Base-by-base conservation (phyloP, 352 stramenopile species). In the Globisporangium nunn region DNA sequence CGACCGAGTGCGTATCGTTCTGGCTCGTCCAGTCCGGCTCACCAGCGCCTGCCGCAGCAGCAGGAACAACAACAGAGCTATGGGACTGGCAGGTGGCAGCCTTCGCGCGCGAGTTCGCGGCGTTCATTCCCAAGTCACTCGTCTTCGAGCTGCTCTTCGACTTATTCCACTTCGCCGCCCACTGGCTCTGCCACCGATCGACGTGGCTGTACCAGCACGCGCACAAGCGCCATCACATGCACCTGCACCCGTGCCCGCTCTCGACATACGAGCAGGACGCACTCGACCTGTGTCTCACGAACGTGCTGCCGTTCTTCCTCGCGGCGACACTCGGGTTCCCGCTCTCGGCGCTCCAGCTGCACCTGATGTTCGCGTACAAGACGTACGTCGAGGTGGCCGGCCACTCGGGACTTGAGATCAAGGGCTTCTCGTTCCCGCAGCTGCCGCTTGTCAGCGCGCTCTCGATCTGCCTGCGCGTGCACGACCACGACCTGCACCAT, bases 331-430 rank as follows among this genome's bases (percentile, higher is more conserved):
- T 91, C 37, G 70, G 66, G 10, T 70, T 75, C 14, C 45, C 66
- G 6, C 71, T 93, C 50, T 81, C 81, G 2, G 35, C 52, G 23
- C 45, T 78, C n/a, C 81, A 94, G 50, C 54, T 92, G 8, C 72
- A 92, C 10, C 52, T 96, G 43, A 57, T 96, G 17, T 83, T 93
- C 62, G 79, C 83, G 17, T 96, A 96, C 78, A 95, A 94, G 67
- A 84, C 84, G 50, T 96, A 94, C 69, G 83, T 96, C 35, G 87
- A 96, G 58, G 75, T 93, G 31, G 87, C 87, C 1, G 85, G 87
- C 15, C 85, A 95, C 64, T 91, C 63, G 6, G 87, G 87, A 0
- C 64, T 95, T 28, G 78, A 94, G 37, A 70, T 91, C 59, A 92
- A 91, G 53, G 85, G 83, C 48, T 91, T 83, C 40, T 94, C 80